Base-by-base conservation (phyloP, 352 stramenopile genomes). In the Pythium utonaiense region DNA sequence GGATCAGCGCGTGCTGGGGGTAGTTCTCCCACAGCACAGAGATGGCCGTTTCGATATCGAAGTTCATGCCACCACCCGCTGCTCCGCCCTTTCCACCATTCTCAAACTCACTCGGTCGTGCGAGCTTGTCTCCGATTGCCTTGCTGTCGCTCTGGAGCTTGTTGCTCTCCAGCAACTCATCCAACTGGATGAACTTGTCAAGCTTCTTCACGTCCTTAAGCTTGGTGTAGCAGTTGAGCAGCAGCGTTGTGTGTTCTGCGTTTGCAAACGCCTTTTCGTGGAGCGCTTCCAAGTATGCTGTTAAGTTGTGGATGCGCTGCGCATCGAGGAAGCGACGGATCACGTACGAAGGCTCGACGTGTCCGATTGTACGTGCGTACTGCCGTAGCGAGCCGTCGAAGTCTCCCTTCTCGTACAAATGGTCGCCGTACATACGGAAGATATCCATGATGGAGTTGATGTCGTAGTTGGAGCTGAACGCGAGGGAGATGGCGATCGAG, bases 271-370 rank as follows among this genome's bases (percentile, higher is more conserved):
- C 85, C 60, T 96, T 96, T 33, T 92, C 87, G 70, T 98, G 94
- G 33, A 97, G 71, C 16, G 83, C 83, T 57, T 99, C 97, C 16
- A 99, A 79, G 69, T 99, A 99, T 40, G 88, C 88, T 6, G 96
- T 98, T 9, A 99, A 73, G 33, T 98, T 93, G 60, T 96, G 86
- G 67, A 99, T 98, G 42, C 97, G 96, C 48, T 98, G 96, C 0
- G 97, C 94, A 74, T 99, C 97, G 38, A 99, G 69, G 66, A 98
- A 99, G 30, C 95, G 88, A 58, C 96, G 96, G 64, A 99, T 98
- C 36, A 99, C 97, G 66, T 99, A 98, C 6, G 95, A 99, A 6
- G 96, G 91, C 65, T 99, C 97, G 3, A 99, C 77, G 40, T 98
- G 94, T 0, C 97, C 96, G 69, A 99, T 98, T 6, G 96, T 99